These are phyloP conservation scores for Aschersonia sp. DNA, from an alignment of 2,329 filamentous ascomycete species.

Conservation along the genomic window DNA sequence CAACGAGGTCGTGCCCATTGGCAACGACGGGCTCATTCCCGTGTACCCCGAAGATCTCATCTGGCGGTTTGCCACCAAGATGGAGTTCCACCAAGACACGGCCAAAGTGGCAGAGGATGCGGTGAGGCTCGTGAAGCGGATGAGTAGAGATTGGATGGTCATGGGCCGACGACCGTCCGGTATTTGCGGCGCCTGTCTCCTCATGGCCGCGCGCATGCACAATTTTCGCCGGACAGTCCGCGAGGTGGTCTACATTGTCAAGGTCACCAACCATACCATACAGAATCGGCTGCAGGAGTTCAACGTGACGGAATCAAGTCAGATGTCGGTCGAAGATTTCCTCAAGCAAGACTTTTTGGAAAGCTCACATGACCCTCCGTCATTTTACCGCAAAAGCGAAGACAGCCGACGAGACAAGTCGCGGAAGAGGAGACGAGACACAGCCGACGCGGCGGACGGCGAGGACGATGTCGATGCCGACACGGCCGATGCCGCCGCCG, in stretches of 20 bases:
- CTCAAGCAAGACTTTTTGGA: conserved; percentile 57
- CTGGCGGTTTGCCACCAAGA: conserved; percentile 75
- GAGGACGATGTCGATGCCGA: conserved; percentile 4
- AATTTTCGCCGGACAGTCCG: conserved; percentile 87
- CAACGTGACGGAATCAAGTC: conserved; percentile 69
- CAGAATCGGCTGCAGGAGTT: conserved; percentile 87
- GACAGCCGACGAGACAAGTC: conserved; percentile 39
- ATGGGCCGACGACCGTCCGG: conserved; percentile 87
- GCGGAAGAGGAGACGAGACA: conserved; percentile 28
- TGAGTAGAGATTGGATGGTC: conserved; percentile 96
- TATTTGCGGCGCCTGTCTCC: conserved; percentile 83
- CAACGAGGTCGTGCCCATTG: conserved; percentile 54
- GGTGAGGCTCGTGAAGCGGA: conserved; percentile 72
- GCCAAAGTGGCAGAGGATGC: conserved; percentile 81
- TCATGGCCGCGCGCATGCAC: conserved; percentile 94
- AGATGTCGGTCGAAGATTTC: conserved; percentile 79
- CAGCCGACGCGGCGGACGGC: conserved; percentile 10
- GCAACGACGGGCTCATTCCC: conserved; percentile 49
- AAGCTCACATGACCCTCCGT: conserved; percentile 65
- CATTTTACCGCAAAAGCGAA: conserved; percentile 54
- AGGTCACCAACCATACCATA: conserved; percentile 87
- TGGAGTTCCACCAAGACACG: conserved; percentile 76
- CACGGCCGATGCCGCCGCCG: conserved; percentile 3
- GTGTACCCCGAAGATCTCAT: conserved; percentile 84
- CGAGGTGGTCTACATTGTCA: conserved; percentile 96